Conservation (phyloP, 306 rosid genomes). For the Canavalia ensiformis region DNA sequence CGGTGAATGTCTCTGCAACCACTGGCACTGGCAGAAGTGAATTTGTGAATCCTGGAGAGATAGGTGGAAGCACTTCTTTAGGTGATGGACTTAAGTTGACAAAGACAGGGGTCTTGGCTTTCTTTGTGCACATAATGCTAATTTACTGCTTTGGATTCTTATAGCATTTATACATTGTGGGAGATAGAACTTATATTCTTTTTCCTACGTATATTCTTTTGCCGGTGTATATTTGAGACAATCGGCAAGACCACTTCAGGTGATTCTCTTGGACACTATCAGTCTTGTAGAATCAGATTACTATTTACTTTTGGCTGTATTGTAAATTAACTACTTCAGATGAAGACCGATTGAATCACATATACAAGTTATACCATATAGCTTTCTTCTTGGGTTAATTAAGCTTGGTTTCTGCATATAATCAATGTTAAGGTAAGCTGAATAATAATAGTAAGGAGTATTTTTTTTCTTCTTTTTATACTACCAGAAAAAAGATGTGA, state of each 20-base stretch:
- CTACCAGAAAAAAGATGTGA: no score
- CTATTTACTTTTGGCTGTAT: constrained; percentile 22
- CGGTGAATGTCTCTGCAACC: constrained; percentile 87
- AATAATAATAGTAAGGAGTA: no score
- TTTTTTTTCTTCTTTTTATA: no score
- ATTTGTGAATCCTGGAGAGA: constrained; percentile 78
- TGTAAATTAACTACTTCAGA: constrained; percentile 59
- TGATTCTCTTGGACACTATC: constrained; percentile 39
- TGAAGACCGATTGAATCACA: constrained; percentile 39
- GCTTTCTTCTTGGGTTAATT: background rate
- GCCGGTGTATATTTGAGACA: constrained; percentile 60
- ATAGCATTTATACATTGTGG: constrained; percentile 52
- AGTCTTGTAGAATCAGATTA: constrained; percentile 51
- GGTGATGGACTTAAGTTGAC: constrained; percentile 49
- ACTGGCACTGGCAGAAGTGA: constrained; percentile 74
- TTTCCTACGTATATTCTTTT: constrained; percentile 52
- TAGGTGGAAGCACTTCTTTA: constrained; percentile 60
- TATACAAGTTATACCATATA: constrained; percentile 37
- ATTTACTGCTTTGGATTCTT: constrained; percentile 54
- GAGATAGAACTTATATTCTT: constrained; percentile 44
- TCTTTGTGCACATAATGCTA: constrained; percentile 55
- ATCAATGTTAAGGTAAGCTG: background rate
- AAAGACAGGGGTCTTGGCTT: constrained; percentile 55
- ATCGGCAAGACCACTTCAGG: constrained; percentile 50
- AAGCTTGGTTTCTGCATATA: constrained; percentile 11